Conservation (phyloP, 306 rosid species). For the Quercus rubra region DNA sequence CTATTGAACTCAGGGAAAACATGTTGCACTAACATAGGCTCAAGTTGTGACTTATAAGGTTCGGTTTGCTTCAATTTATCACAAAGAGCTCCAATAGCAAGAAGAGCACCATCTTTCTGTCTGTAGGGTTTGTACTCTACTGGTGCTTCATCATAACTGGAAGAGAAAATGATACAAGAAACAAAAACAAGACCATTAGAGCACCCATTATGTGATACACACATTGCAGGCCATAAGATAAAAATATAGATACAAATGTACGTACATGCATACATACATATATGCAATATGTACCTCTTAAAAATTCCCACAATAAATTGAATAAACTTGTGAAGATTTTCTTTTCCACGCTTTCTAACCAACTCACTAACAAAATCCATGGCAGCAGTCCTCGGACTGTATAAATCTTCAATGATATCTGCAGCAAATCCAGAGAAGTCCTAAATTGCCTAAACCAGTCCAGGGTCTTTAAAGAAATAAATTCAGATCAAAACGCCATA, state of each 20-base stretch:
- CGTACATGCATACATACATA: too few relatives aligned
- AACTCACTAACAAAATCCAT: constrained; percentile 98
- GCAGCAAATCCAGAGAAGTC: constrained; percentile 18
- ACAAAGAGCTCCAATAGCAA: constrained; percentile 96
- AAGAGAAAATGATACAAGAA: constrained; percentile 7
- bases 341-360: constrained; percentile 93
- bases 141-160: constrained; percentile 81
- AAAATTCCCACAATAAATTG: constrained; percentile 80
- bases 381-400: constrained; percentile 96
- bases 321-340: constrained; percentile 86
- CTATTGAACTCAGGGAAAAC: constrained; percentile 95
- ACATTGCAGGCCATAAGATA: not conserved
- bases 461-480: not conserved
- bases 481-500: constrained; percentile 33
- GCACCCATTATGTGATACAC: constrained; percentile 11
- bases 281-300: constrained; percentile 49
- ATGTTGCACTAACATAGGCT: constrained; percentile 93
- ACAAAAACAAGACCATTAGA: not conserved
- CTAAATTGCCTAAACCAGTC: constrained; percentile 16
- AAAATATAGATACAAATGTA: not conserved
- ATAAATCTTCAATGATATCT: constrained; percentile 95
- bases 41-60: constrained; percentile 94
- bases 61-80: constrained; percentile 94
- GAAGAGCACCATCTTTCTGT: constrained; percentile 97
- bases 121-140: constrained; percentile 75